Percentiles rank a stretch among this genome's conserved stretches.
Conservation (phyloP, 805 yeast species). For the Candida montana region DNA sequence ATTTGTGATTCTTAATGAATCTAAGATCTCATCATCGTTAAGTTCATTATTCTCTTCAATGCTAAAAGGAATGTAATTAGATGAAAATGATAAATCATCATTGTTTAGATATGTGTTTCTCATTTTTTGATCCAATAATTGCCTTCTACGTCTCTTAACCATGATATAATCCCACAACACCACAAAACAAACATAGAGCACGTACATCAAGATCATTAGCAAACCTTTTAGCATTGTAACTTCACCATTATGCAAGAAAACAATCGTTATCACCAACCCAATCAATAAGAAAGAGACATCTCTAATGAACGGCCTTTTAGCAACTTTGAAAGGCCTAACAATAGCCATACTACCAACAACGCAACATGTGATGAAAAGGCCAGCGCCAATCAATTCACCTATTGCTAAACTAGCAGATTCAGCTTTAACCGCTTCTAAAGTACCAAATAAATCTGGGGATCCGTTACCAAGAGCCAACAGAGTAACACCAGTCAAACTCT, state of each 20-base stretch:
- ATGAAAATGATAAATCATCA: slow-evolving; percentile 4
- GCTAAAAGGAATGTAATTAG: slow-evolving; percentile 7
- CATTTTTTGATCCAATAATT: slow-evolving; percentile 19
- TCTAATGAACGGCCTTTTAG: slow-evolving; percentile 22
- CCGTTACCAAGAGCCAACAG: slow-evolving; percentile 90
- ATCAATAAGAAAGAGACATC: slow-evolving; percentile 58
- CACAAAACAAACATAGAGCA: slow-evolving; percentile 50
- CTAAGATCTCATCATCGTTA: slow-evolving; percentile 20
- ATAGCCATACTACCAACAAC: slow-evolving; percentile 79
- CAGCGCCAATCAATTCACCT: slow-evolving; percentile 90
- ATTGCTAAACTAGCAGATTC: slow-evolving; percentile 73
- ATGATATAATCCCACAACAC: slow-evolving; percentile 24
- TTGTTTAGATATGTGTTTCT: slow-evolving; percentile 16
- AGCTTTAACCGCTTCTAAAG: slow-evolving; percentile 72
- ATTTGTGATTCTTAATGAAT: slow-evolving; percentile 3
- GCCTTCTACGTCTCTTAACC: slow-evolving; percentile 14
- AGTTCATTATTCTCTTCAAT: slow-evolving; percentile 18
- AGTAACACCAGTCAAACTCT: slow-evolving; percentile 82
- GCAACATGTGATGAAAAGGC: slow-evolving; percentile 76
- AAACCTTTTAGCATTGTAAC: slow-evolving; percentile 53
- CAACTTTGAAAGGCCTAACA: slow-evolving; percentile 62
- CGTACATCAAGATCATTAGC: slow-evolving; percentile 51
- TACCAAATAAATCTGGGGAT: slow-evolving; percentile 82
- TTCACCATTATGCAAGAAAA: slow-evolving; percentile 52
- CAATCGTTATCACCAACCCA: slow-evolving; percentile 40